A percentile compares a stretch with the other conserved stretches of the same genome.
phyloP scores from a whole-genome alignment of 805 yeast genomes.

The Ogataea paraovalis region DNA sequence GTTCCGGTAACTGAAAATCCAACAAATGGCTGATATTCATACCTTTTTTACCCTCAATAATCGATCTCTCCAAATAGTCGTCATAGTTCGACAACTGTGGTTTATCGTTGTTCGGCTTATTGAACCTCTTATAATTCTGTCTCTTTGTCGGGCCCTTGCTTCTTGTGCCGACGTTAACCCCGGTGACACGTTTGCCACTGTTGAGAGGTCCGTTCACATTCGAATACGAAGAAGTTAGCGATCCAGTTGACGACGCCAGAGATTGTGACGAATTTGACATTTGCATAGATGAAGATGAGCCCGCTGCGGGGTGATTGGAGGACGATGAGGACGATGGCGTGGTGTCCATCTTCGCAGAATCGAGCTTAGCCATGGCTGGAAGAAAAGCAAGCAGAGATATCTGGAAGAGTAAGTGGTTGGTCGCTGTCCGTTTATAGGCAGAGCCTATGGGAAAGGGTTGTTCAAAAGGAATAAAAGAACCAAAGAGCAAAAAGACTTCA shows the following conservation, averaged over 20 bases:
- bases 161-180: constrained; percentile 3
- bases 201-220: neutral
- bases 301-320: neutral
- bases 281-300: neutral
- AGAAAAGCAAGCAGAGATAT: neutral
- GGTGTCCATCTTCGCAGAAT: neutral
- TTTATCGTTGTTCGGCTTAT: constrained; percentile 38
- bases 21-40: constrained; percentile 57
- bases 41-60: constrained; percentile 26
- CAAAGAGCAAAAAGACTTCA: neutral
- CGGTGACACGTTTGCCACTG: constrained; percentile 1
- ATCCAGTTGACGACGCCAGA: neutral
- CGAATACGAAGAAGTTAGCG: neutral
- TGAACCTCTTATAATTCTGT: neutral
- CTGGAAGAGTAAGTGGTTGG: neutral
- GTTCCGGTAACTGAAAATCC: constrained; percentile 49
- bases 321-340: neutral
- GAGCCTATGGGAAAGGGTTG: neutral
- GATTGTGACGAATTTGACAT: neutral
- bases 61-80: constrained; percentile 17
- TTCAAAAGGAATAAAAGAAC: neutral
- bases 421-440: neutral
- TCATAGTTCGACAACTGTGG: constrained; percentile 14
- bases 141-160: constrained; percentile 1
- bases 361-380: neutral